These are phyloP conservation scores for Pyricularia pennisetigena DNA, from an alignment of 2,329 filamentous ascomycete genomes.

Conservation along the genomic window DNA sequence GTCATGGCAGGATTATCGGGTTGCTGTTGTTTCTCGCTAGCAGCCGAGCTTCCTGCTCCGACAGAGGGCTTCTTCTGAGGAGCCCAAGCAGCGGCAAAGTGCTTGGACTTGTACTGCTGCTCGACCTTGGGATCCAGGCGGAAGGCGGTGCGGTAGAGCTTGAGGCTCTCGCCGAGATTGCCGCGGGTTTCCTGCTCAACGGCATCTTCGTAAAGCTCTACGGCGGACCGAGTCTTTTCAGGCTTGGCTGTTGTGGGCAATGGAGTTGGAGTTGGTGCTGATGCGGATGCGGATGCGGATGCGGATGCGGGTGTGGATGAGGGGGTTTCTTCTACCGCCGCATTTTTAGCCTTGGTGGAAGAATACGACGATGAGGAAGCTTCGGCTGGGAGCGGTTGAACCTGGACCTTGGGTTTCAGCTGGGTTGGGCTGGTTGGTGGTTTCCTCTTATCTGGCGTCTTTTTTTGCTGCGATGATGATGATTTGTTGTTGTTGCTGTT, in stretches of 20 bases:
- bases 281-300: no score
- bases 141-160: conserved; percentile 83
- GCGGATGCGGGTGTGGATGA: conserved; percentile 5
- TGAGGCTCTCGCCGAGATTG: conserved; percentile 78
- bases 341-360: not conserved
- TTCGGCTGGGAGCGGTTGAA: conserved; percentile 12
- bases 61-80: conserved; percentile 39
- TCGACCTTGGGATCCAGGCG: conserved; percentile 82
- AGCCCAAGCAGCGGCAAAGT: conserved; percentile 54
- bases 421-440: not conserved
- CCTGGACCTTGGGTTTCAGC: conserved; percentile 2
- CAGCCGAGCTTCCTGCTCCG: not conserved
- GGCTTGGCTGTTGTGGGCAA: conserved; percentile 11
- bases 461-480: conserved; percentile 8
- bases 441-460: not conserved
- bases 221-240: conserved; percentile 43
- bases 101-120: conserved; percentile 78
- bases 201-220: conserved; percentile 89
- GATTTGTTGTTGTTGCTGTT: not conserved
- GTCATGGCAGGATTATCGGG: conserved; percentile 11
- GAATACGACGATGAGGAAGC: conserved; percentile 13
- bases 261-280: no score
- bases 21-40: not conserved
- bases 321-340: conserved; percentile 3
- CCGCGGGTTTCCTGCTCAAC: conserved; percentile 82